phyloP scores from a whole-genome alignment of 352 stramenopile species.

The Pythium brachiatum region DNA sequence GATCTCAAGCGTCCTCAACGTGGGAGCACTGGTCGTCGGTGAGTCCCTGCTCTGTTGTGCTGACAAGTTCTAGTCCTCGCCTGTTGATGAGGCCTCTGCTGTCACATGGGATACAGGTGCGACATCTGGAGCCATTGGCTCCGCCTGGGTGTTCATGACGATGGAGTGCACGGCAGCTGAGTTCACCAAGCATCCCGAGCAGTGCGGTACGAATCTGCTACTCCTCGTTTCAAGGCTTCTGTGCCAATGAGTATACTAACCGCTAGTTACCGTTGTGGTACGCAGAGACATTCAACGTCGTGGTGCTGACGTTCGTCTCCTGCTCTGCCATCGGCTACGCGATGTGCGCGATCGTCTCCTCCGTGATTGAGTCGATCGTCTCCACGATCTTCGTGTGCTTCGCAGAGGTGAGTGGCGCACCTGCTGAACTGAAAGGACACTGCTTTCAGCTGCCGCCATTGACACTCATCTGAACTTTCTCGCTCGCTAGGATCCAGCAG shows the following conservation, averaged over 20 bases:
- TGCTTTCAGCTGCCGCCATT: neutral
- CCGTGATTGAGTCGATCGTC: slow-evolving; percentile 81
- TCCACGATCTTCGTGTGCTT: slow-evolving; percentile 88
- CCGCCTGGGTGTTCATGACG: slow-evolving; percentile 65
- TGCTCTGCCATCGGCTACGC: slow-evolving; percentile 76
- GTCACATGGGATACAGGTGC: slow-evolving; percentile 38
- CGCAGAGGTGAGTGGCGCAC: slow-evolving; percentile 54
- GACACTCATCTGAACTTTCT: slow-evolving; percentile 20
- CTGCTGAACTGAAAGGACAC: neutral
- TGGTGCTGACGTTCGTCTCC: slow-evolving; percentile 71
- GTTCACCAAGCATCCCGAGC: slow-evolving; percentile 23
- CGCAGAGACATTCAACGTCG: slow-evolving; percentile 83
- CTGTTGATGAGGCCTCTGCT: neutral
- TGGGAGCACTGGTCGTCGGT: slow-evolving; percentile 79
- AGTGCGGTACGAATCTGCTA: slow-evolving; percentile 59
- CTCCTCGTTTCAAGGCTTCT: neutral
- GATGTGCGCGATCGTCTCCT: slow-evolving; percentile 84
- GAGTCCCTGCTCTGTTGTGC: slow-evolving; percentile 12
- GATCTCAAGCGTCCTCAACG: slow-evolving; percentile 69
- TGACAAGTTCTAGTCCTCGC: neutral
- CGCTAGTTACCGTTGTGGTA: neutral
- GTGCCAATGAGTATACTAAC: neutral
- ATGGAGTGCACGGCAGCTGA: slow-evolving; percentile 66
- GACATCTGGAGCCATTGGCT: slow-evolving; percentile 71
- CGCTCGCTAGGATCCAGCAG: slow-evolving; percentile 52